Evolutionary conservation across 176 grass and related monocot species (phyloP), one percentile per base, ranked within the genome.

Genomic region (Carex littledalei): DNA sequence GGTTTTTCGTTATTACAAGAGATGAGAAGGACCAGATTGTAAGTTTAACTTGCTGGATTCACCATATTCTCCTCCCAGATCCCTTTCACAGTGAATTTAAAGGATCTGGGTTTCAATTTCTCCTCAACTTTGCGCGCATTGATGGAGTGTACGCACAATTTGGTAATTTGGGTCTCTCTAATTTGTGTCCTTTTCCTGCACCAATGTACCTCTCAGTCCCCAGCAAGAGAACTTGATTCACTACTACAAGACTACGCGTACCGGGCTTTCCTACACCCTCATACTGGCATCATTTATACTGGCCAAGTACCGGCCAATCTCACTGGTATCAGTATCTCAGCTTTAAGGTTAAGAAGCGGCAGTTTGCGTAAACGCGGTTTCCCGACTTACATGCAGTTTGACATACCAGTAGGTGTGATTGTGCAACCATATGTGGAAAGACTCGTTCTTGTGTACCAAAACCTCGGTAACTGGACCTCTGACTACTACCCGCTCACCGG

Each of bases 391-490:
- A 89, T 92, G 89, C 81, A 95, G 84, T 88, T 98, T 80, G 6
- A 8, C 21, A 49, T 98, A 13, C 90, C 96, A 24, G 34, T 57
- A 61, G 96, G 91, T 63, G 81, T 98, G 76, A 39, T 89, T 56
- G 88, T 92, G 69, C 96, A 87, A 86, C 96, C 96, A 4, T 91
- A 89, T 81, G 90, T 91, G 9, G 87, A 91, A 70, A 90, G 96
- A 73, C 69, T 94, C 24, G 89, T 94, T 49, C 72, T 98, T 26
- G 93, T 98, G 61, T 98, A 95, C 84, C 93, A 95, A n/a, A 90
- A 84, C 78, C 84, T 98, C 1, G 91, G 88, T 59, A 79, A 69
- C 59, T 64, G 85, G 43, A 89, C 96, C 14, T 83, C 77, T 16
- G 3, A 7, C 54, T 91, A 96, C 78, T 99, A 99, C 84, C 91